phyloP scores from a whole-genome alignment of 2,329 filamentous ascomycete genomes.

The Scedosporium minutisporum region DNA sequence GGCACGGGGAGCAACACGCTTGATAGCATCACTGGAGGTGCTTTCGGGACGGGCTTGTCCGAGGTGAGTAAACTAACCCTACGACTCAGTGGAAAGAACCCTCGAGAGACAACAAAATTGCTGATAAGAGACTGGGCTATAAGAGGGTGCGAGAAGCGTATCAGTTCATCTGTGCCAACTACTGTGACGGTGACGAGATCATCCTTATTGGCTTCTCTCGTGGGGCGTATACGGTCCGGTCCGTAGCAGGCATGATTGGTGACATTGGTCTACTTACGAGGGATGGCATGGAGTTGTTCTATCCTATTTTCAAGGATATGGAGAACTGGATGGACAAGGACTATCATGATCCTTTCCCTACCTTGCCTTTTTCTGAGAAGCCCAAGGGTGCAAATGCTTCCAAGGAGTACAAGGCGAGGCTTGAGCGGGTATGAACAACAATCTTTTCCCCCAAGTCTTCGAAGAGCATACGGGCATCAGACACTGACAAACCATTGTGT shows the following conservation, averaged over 20 bases:
- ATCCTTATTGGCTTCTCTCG: constrained; percentile 48
- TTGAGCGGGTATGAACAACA: constrained; percentile 27
- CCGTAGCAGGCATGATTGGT: constrained; percentile 42
- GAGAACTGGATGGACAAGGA: constrained; percentile 37
- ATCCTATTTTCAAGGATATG: constrained; percentile 47
- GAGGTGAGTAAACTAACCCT: constrained; percentile 26
- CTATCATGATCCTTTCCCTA: constrained; percentile 38
- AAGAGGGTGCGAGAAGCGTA: constrained; percentile 52
- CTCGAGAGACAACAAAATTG: too few relatives aligned
- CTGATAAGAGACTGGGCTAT: neutral
- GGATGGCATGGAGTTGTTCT: constrained; percentile 43
- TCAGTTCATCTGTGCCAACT: constrained; percentile 52
- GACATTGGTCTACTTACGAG: constrained; percentile 42
- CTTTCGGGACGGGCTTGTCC: constrained; percentile 44
- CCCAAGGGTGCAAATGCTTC: constrained; percentile 33
- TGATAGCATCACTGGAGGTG: constrained; percentile 43
- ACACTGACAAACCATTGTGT: neutral
- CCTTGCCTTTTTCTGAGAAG: constrained; percentile 36
- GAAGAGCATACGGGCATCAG: neutral
- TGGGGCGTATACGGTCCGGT: constrained; percentile 49
- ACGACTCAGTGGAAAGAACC: neutral
- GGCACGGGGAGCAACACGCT: constrained; percentile 41
- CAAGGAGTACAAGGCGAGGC: constrained; percentile 30
- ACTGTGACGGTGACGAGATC: constrained; percentile 47
- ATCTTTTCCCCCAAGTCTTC: neutral